Evolutionary conservation across 352 stramenopile species (phyloP).

Genomic region (Globisporangium perplexum): DNA sequence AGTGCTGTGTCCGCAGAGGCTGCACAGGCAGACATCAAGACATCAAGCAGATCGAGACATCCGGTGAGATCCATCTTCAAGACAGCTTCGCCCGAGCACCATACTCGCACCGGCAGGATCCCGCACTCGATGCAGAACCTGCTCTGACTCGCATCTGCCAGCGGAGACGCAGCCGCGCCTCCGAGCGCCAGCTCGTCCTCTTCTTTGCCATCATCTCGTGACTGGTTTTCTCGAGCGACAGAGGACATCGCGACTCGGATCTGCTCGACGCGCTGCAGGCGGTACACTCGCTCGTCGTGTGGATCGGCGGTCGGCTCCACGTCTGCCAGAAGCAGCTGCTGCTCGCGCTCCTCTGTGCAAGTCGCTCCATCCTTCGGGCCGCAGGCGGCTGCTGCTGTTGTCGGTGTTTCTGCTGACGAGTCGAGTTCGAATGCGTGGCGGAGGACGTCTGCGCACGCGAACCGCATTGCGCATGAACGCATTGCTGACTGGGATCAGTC

Average conservation of each 20-base stretch:
- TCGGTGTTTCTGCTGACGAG: neutral
- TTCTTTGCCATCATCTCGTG: neutral
- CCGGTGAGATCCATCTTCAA: no score
- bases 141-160: neutral
- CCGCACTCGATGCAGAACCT: conserved; percentile 28
- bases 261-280: conserved; percentile 21
- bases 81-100: neutral
- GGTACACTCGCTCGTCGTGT: conserved; percentile 12
- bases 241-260: conserved; percentile 19
- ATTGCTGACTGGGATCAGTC: neutral
- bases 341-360: no score
- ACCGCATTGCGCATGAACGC: neutral
- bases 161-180: no score
- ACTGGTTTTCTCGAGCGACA: neutral
- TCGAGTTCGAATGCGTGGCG: conserved; percentile 1
- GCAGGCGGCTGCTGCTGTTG: neutral
- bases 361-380: neutral
- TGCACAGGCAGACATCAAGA: conserved; percentile 8
- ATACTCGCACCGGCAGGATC: conserved; percentile 15
- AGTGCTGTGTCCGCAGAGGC: conserved; percentile 86
- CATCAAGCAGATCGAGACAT: neutral
- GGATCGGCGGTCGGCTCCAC: neutral
- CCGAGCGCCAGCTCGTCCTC: neutral
- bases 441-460: neutral
- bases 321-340: no score